Percentiles rank a stretch among this genome's conserved stretches.
Conservation (phyloP, 2,329 filamentous ascomycete genomes). For the Fusarium circinatum region DNA sequence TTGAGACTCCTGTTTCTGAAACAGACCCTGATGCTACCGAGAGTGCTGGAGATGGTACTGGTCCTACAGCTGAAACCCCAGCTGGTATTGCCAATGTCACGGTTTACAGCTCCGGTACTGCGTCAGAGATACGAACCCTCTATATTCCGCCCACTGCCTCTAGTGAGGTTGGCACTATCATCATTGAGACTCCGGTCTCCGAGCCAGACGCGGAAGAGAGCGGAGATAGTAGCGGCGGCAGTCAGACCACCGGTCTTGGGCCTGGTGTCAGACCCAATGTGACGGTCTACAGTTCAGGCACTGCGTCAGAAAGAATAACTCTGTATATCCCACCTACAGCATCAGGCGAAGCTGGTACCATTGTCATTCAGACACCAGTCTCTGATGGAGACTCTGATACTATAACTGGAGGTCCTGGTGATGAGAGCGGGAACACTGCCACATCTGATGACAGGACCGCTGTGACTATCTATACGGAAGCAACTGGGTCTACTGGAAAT, state of each 20-base stretch:
- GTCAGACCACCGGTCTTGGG: no score
- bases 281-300: neutral
- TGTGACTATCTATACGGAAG: neutral
- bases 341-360: neutral
- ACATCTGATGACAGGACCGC: neutral
- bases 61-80: rapidly evolving
- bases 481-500: neutral
- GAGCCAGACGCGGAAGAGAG: neutral
- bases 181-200: neutral
- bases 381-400: neutral
- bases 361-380: neutral
- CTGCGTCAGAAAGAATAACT: neutral
- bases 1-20: neutral
- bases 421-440: neutral
- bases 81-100: neutral
- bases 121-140: neutral
- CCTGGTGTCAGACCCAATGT: neutral
- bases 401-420: neutral
- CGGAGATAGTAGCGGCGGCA: no score
- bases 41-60: neutral
- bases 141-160: neutral
- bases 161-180: neutral
- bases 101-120: neutral
- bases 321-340: neutral
- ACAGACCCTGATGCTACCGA: rapidly evolving